phyloP scores from a whole-genome alignment of 371 early-diverging fungal genomes.

The Synchytrium microbalum region DNA sequence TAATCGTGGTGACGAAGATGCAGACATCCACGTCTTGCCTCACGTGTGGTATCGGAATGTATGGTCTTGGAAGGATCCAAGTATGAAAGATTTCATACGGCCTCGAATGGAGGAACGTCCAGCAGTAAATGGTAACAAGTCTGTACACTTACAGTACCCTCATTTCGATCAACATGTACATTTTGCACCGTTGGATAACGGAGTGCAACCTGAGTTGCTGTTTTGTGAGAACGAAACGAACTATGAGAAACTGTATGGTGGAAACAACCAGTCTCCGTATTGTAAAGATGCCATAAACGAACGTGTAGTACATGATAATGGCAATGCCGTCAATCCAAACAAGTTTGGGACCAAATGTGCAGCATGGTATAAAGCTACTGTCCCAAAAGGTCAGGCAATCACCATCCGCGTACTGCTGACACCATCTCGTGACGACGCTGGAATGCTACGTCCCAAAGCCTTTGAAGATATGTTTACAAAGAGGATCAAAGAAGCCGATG shows the following conservation, averaged over 20 bases:
- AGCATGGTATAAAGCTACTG: constrained; percentile 31
- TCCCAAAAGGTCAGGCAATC: constrained; percentile 24
- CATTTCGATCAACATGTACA: too few relatives aligned
- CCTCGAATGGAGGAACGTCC: too few relatives aligned
- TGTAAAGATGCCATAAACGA: too few relatives aligned
- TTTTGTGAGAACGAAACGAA: too few relatives aligned
- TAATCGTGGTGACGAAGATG: constrained; percentile 14
- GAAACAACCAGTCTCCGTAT: too few relatives aligned
- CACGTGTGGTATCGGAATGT: constrained; percentile 21
- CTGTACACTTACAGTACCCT: too few relatives aligned
- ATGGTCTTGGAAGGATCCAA: constrained; percentile 19
- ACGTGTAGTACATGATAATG: constrained; percentile 24
- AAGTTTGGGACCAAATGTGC: constrained; percentile 36
- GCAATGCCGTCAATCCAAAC: constrained; percentile 22
- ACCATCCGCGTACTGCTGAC: constrained; percentile 13
- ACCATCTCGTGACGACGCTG: neutral
- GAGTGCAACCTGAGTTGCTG: too few relatives aligned
- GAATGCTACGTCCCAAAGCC: neutral
- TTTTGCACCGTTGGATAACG: too few relatives aligned
- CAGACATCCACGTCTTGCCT: constrained; percentile 19
- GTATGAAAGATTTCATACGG: too few relatives aligned
- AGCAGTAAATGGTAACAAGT: too few relatives aligned
- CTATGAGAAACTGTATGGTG: too few relatives aligned
- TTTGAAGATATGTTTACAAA: constrained; percentile 11
- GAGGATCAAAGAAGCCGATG: constrained; percentile 18